These are phyloP conservation scores for Colletotrichum theobromicola DNA, from an alignment of 2,329 filamentous ascomycete species.

Conservation along the genomic window DNA sequence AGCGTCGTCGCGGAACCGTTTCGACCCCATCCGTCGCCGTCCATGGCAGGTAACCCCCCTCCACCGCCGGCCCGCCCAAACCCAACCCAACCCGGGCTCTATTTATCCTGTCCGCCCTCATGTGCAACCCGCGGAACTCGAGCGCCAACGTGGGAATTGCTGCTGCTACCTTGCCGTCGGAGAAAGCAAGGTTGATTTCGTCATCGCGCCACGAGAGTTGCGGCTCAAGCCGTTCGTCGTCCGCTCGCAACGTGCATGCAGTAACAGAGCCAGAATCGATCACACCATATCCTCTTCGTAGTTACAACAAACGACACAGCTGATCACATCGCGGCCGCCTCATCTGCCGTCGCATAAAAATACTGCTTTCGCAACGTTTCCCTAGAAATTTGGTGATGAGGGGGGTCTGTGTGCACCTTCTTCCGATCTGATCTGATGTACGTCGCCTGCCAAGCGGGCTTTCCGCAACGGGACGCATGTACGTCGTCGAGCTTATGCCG, in stretches of 20 bases:
- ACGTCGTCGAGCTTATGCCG: neutral
- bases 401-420: neutral
- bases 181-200: neutral
- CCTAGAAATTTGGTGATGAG: neutral
- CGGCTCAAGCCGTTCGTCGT: neutral
- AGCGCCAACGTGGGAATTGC: neutral
- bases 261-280: neutral
- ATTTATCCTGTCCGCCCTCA: neutral
- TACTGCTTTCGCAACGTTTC: neutral
- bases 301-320: neutral
- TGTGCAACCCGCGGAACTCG: neutral
- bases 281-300: neutral
- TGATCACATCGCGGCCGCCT: neutral
- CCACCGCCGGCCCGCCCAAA: neutral
- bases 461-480: neutral
- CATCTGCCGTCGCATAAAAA: neutral
- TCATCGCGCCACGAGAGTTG: neutral
- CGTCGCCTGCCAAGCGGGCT: neutral
- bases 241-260: neutral
- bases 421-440: neutral
- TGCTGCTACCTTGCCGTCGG: neutral
- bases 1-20: constrained; percentile 15
- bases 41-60: neutral
- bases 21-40: constrained; percentile 6
- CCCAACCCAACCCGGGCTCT: neutral